Evolutionary conservation across 352 stramenopile species (phyloP), one percentile per base, ranked within the genome.

Genomic region (Pythium grandisporangium): DNA sequence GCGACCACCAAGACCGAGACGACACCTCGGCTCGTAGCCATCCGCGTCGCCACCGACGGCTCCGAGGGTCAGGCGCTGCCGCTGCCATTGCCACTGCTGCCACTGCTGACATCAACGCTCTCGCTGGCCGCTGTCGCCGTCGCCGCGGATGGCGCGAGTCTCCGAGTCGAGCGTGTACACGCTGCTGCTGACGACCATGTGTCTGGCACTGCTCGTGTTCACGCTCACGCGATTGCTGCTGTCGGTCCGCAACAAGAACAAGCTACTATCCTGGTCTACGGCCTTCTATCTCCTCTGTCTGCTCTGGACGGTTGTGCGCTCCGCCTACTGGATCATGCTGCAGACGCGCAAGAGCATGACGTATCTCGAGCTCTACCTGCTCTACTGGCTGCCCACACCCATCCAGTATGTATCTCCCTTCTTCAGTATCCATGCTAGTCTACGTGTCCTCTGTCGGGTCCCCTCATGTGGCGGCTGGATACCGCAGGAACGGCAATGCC

Each of bases 381-480:
- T 92, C 33, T 92, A 92, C 62, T 92, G 79, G 79, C 69, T 83
- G 26, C 79, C 79, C 3, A 92, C 76, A 34, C 76, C 79, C 24
- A 84, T 92, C 56, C 79, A 92, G 60, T 72, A 56, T 23, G 62
- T 57, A 11, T 24, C 17, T 8, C 29, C 2, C 2, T 11, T 11
- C 17, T 40, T 16, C 11, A 40, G n/a, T 22, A 12, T 6, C 12
- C 8, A 20, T 23, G 14, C 24, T 19, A 46, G 29, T 46, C 40
- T 46, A 46, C 40, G 26, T 37, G 29, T 53, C n/a, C n/a, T n/a
- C n/a, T n/a, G n/a, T n/a, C n/a, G n/a, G n/a, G n/a, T n/a, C n/a
- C n/a, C n/a, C n/a, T n/a, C n/a, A n/a, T n/a, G n/a, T n/a, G n/a
- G n/a, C n/a, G n/a, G n/a, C n/a, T n/a, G n/a, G n/a, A n/a, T n/a